Conservation (phyloP, 148 eudicot species). For the Rhododendron griersonianum region DNA sequence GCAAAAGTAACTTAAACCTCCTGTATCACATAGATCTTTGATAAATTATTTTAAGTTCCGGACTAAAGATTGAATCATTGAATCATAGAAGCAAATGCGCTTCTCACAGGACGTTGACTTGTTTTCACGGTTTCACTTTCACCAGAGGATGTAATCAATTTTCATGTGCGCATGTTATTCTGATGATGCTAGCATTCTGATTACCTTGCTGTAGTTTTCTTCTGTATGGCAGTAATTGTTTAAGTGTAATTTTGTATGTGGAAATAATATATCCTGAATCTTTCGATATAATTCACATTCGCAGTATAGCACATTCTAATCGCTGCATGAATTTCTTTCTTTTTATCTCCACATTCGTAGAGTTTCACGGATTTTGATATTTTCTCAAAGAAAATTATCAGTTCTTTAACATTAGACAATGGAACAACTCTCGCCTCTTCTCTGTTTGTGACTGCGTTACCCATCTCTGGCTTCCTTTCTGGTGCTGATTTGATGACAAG, state of each 20-base stretch:
- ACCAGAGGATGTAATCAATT: not conserved
- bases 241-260: not conserved
- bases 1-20: not conserved
- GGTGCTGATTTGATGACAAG: not conserved
- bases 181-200: not conserved
- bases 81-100: not conserved
- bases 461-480: not conserved
- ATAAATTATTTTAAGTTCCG: not conserved
- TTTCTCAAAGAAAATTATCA: not conserved
- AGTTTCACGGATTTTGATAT: not conserved
- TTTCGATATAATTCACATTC: not conserved
- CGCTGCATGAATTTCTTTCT: not conserved
- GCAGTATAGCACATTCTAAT: not conserved
- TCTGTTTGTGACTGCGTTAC: not conserved
- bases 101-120: not conserved
- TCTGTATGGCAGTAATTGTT: not conserved
- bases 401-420: not conserved
- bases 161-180: not conserved
- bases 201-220: not conserved
- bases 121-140: not conserved
- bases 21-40: not conserved
- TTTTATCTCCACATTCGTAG: not conserved
- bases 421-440: not conserved
- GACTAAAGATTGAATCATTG: not conserved
- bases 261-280: not conserved